A percentile compares a stretch with the other conserved stretches of the same genome.
These are phyloP conservation scores for Leccinum olivaceoglutinosum DNA, from an alignment of 1,284 basidiomycete species.

Conservation along the genomic window DNA sequence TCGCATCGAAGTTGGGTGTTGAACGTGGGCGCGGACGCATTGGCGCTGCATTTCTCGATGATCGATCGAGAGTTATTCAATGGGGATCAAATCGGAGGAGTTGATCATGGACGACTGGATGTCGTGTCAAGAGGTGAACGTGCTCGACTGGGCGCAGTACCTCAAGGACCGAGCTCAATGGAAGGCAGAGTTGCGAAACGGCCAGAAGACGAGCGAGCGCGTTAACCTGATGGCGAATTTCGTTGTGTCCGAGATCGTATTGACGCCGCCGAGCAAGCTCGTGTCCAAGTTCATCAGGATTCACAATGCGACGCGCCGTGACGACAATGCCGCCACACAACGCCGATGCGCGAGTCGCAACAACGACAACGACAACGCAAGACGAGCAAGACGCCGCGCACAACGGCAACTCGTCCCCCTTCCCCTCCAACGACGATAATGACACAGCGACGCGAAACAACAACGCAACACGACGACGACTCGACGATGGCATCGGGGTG, in stretches of 20 bases:
- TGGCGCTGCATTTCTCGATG: slow-evolving; percentile 81
- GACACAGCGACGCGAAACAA: too few species aligned
- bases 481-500: too few species aligned
- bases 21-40: slow-evolving; percentile 44
- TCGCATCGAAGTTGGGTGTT: slow-evolving; percentile 66
- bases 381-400: too few species aligned
- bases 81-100: slow-evolving; percentile 80
- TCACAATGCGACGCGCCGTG: too few species aligned
- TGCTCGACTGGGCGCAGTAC: slow-evolving; percentile 81
- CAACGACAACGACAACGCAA: too few species aligned
- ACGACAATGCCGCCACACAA: too few species aligned
- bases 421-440: too few species aligned
- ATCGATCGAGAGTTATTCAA: slow-evolving; percentile 84
- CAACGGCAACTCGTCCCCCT: too few species aligned
- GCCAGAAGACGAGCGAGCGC: slow-evolving; percentile 67
- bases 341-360: too few species aligned
- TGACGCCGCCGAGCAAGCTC: slow-evolving; percentile 47
- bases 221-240: slow-evolving; percentile 83
- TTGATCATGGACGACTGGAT: slow-evolving; percentile 69
- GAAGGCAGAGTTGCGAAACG: slow-evolving; percentile 56
- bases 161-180: slow-evolving; percentile 69
- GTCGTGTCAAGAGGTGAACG: slow-evolving; percentile 58
- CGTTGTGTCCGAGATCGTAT: slow-evolving; percentile 72
- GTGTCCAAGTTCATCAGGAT: slow-evolving; percentile 81
- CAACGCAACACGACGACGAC: too few species aligned